A percentile compares a stretch with the other conserved stretches of the same genome.
Evolutionary conservation across 2,329 filamentous ascomycete genomes (phyloP).

Genomic region (Triangularia setosa): DNA sequence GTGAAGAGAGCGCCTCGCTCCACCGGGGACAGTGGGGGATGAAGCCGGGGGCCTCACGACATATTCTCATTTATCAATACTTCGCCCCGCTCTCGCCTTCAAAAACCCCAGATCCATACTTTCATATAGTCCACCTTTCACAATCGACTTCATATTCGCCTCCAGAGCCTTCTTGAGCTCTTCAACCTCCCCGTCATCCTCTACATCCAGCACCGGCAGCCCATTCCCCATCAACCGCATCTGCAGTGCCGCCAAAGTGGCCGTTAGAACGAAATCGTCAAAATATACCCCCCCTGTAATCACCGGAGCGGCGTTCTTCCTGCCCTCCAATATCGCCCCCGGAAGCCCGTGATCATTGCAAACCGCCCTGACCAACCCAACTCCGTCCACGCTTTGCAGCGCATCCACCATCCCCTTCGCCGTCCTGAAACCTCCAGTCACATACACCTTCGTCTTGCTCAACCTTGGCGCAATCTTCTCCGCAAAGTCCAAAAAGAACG

Average conservation of each 20-base stretch:
- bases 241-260: slow-evolving; percentile 4
- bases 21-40: too few species aligned
- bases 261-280: slow-evolving; percentile 6
- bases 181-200: slow-evolving; percentile 3
- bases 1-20: too few species aligned
- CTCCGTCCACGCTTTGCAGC: slow-evolving; percentile 45
- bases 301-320: background rate
- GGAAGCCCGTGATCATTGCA: slow-evolving; percentile 41
- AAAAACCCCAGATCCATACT: slow-evolving; percentile 56
- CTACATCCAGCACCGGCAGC: background rate
- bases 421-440: slow-evolving; percentile 62
- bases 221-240: slow-evolving; percentile 6
- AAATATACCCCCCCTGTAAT: background rate
- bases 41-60: too few species aligned
- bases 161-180: slow-evolving; percentile 5
- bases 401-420: slow-evolving; percentile 40
- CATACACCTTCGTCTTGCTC: slow-evolving; percentile 45
- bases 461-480: slow-evolving; percentile 43
- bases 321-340: slow-evolving; percentile 3
- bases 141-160: background rate
- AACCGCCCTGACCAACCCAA: slow-evolving; percentile 51
- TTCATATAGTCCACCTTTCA: background rate
- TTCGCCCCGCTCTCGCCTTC: slow-evolving; percentile 61
- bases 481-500: slow-evolving; percentile 66
- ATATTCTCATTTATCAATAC: slow-evolving; percentile 50